A percentile compares a stretch with the other conserved stretches of the same genome.
Evolutionary conservation across 139 green algal species (phyloP).

Genomic region (Mychonastes homosphaera): DNA sequence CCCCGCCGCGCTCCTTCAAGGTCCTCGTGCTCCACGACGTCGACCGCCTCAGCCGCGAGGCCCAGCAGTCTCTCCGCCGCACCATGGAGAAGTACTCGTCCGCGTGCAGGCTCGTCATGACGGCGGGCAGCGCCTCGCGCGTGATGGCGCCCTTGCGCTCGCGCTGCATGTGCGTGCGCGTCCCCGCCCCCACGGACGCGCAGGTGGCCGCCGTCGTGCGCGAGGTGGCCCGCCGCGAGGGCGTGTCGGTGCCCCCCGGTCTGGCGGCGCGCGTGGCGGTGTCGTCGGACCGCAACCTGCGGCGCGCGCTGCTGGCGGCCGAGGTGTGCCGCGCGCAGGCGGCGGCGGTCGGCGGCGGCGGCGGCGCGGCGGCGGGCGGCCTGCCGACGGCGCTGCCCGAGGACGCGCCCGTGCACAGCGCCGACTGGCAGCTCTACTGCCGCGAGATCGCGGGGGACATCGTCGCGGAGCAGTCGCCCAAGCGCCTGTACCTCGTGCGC

Average conservation of each 20-base stretch:
- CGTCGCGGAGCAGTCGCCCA: slow-evolving; percentile 82
- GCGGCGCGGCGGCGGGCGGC: slow-evolving; percentile 30
- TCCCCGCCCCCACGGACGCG: slow-evolving; percentile 57
- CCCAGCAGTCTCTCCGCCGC: slow-evolving; percentile 83
- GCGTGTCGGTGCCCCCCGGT: slow-evolving; percentile 45
- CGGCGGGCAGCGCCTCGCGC: slow-evolving; percentile 21
- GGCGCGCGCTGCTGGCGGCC: slow-evolving; percentile 79
- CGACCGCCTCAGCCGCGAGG: slow-evolving; percentile 75
- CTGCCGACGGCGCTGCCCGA: slow-evolving; percentile 7
- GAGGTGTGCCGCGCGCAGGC: slow-evolving; percentile 59
- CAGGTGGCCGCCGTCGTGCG: slow-evolving; percentile 55
- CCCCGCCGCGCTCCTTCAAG: slow-evolving; percentile 54
- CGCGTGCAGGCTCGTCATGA: slow-evolving; percentile 81
- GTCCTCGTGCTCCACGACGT: slow-evolving; percentile 95
- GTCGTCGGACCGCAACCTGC: slow-evolving; percentile 64
- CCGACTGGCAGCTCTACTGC: slow-evolving; percentile 94
- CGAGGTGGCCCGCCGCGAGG: slow-evolving; percentile 63
- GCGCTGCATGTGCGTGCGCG: slow-evolving; percentile 84
- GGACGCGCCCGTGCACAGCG: slow-evolving; percentile 31
- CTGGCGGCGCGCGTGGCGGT: slow-evolving; percentile 54
- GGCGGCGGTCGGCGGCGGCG: slow-evolving; percentile 7
- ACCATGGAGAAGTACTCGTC: slow-evolving; percentile 97
- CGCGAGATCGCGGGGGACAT: slow-evolving; percentile 51
- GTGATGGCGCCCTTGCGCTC: slow-evolving; percentile 88
- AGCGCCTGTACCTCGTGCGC: slow-evolving; percentile 61